phyloP scores from a whole-genome alignment of 2,329 filamentous ascomycete species.

The Amesomyces nigricolor region DNA sequence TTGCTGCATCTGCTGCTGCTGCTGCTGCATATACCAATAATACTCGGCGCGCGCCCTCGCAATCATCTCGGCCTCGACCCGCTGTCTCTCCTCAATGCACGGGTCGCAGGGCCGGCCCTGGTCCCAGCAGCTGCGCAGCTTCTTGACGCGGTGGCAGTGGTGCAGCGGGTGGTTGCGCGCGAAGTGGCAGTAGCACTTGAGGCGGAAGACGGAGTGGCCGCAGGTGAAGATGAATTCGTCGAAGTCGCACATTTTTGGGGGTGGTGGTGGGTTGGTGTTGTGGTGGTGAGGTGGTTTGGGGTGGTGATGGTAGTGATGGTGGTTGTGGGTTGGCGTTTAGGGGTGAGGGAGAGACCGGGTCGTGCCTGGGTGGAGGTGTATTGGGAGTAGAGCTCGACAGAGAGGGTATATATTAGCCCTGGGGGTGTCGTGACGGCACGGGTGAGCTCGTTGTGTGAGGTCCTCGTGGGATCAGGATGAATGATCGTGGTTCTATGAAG shows the following conservation, averaged over 20 bases:
- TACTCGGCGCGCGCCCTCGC: constrained; percentile 6
- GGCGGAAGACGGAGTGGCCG: constrained; percentile 51
- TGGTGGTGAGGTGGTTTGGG: background rate
- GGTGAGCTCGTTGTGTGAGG: no score
- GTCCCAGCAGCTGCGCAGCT: constrained; percentile 54
- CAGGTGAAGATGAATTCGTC: constrained; percentile 65
- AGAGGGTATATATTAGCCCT: no score
- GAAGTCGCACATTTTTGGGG: constrained; percentile 57
- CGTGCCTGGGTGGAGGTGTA: no score
- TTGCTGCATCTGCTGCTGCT: background rate
- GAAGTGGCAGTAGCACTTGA: constrained; percentile 68
- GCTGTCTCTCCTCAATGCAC: constrained; percentile 33
- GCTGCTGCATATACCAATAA: background rate
- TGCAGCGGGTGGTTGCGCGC: constrained; percentile 68
- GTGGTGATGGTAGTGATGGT: no score
- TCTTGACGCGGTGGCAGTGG: constrained; percentile 62
- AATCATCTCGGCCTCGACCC: background rate
- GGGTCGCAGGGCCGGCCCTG: constrained; percentile 49
- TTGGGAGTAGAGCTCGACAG: no score
- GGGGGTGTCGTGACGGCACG: no score
- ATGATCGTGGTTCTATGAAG: no score
- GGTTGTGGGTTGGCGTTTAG: no score
- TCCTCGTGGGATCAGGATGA: no score
- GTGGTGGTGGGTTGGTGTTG: background rate
- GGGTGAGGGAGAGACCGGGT: no score